Evolutionary conservation across 2,329 filamentous ascomycete genomes (phyloP), one percentile per base, ranked within the genome.

Genomic region (Anisogramma anomala): DNA sequence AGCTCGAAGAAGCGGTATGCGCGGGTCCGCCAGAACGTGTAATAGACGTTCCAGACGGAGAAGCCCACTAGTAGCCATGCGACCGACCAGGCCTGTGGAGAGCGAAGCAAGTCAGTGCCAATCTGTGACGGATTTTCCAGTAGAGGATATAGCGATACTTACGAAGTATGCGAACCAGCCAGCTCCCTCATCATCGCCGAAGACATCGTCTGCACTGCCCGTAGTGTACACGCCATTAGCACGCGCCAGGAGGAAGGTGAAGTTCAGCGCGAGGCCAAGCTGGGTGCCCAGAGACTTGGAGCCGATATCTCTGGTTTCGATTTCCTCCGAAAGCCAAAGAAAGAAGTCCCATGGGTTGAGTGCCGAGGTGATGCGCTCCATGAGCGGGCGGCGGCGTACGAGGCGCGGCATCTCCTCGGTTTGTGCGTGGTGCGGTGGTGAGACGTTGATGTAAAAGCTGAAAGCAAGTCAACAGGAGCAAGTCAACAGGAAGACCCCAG

Each of bases 1-100:
- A 78, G 79, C 61, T 94, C 86, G 61, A 98, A 98, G 22, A 98
- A 70, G 50, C 91, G 79, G 64, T 98, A 98, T 53, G 84, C 78
- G 46, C 87, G 81, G 54, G 79, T 85, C 52, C 86, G 80, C 41
- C 73, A 74, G 58, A 94, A 82, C 20, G 87, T 84, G 60, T 88
- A 89, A 54, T 81, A 69, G 3, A 86, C 79, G 61, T 98, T 98
- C 20, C 72, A 56, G 28, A 74, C 56, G n/a, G 85, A 87, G 33
- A 84, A 63, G 18, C 69, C 49, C 1, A 76, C 70, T 17, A 95
- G 68, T 0, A 73, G 57, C 65, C 84, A 80, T n/a, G 87, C 77
- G 6, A 87, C 54, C 42, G 84, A 73, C 34, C 77, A 73, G 38
- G 80, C 67, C 83, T 88, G 49, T 14, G 34, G 42, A 22, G 25